A percentile compares a stretch with the other conserved stretches of the same genome.
These are phyloP conservation scores for Aspergillus fumigatiaffinis DNA, from an alignment of 2,329 filamentous ascomycete species.

Conservation along the genomic window DNA sequence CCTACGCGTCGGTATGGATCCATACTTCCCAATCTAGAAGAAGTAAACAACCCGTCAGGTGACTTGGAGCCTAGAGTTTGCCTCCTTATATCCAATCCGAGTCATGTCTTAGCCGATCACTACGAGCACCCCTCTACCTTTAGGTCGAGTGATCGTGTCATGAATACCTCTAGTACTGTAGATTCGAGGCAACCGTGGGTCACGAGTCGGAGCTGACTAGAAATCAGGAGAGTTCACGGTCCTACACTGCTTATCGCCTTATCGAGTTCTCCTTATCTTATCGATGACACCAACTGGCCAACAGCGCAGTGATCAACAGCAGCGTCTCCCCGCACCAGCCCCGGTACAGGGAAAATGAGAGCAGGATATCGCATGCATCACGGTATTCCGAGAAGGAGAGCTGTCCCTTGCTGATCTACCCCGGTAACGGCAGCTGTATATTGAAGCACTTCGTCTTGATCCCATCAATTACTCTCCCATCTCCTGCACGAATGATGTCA, in stretches of 20 bases:
- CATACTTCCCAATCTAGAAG: not conserved
- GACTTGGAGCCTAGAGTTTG: slow-evolving; percentile 9
- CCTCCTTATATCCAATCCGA: not conserved
- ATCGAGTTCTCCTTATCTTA: not conserved
- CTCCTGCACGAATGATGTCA: not conserved
- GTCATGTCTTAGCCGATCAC: not conserved
- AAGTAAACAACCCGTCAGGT: slow-evolving; percentile 8
- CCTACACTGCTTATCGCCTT: not conserved
- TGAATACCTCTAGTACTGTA: not conserved
- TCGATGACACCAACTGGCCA: not conserved
- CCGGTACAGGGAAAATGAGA: not conserved
- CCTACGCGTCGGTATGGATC: not conserved
- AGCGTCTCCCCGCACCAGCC: not conserved
- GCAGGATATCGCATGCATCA: not conserved
- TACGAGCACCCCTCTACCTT: not conserved
- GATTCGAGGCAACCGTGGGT: not conserved
- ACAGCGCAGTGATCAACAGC: not conserved
- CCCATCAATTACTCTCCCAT: not conserved
- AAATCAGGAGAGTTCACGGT: not conserved
- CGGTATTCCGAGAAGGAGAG: not conserved
- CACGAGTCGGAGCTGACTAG: not conserved
- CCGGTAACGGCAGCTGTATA: not conserved
- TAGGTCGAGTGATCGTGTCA: not conserved
- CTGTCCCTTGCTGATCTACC: not conserved
- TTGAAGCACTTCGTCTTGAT: not conserved